phyloP scores from a whole-genome alignment of 768 basidiomycete genomes.

The Hemileccinum rubropunctum region DNA sequence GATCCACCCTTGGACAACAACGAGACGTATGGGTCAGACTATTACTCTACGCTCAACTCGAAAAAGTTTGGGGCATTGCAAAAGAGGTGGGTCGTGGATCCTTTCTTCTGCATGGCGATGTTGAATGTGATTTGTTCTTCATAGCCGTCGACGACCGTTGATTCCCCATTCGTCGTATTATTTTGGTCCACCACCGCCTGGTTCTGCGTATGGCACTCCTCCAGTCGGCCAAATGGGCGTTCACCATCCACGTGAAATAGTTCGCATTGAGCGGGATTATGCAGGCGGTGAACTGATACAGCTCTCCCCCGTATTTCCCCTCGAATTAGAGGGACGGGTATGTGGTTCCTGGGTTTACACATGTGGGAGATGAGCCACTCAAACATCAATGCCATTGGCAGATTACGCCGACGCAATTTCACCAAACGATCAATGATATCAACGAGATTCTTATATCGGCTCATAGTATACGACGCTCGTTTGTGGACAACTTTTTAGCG shows the following conservation, averaged over 20 bases:
- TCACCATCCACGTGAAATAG: constrained; percentile 88
- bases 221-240: constrained; percentile 84
- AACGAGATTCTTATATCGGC: constrained; percentile 88
- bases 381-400: constrained; percentile 28
- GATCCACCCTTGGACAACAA: constrained; percentile 47
- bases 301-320: constrained; percentile 84
- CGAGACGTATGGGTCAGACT: constrained; percentile 25
- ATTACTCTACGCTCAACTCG: constrained; percentile 43
- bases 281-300: constrained; percentile 86
- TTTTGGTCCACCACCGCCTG: constrained; percentile 74
- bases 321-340: constrained; percentile 92
- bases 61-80: constrained; percentile 45
- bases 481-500: constrained; percentile 77
- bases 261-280: constrained; percentile 93
- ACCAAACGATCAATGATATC: constrained; percentile 86
- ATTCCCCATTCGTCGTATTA: constrained; percentile 84
- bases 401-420: constrained; percentile 90
- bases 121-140: constrained; percentile 15
- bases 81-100: constrained; percentile 32
- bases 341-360: constrained; percentile 27
- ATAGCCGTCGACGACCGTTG: constrained; percentile 39
- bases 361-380: not conserved
- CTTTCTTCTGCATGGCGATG: not conserved
- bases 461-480: constrained; percentile 68
- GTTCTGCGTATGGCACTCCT: constrained; percentile 74